Evolutionary conservation across 768 basidiomycete species (phyloP), one percentile per base, ranked within the genome.

Genomic region (Pholiota conissans): DNA sequence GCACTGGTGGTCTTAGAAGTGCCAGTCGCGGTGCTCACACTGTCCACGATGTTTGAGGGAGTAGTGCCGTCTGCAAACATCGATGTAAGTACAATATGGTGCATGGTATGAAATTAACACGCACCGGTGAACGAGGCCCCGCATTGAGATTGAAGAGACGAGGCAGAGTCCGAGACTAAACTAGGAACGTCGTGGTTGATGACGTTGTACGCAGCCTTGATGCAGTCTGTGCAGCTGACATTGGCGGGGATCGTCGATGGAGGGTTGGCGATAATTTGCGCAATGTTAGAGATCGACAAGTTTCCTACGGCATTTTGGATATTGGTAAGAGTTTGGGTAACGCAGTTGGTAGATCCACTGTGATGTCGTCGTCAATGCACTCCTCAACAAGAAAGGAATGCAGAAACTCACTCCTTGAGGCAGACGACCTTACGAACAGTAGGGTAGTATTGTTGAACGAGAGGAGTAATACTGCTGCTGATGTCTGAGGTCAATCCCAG

Each of bases 401-500:
- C 27, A 28, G 22, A 7, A 11, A 78, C 85, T 60, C 65, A 91
- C 90, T 89, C 80, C 57, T 84, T 78, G 64, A 91, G 71, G 67
- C 90, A 93, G 9, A 72, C 67, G 7, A 86, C 65, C 60, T 86
- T 68, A 52, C 88, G 77, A 3, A 75, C 74, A 2, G 79, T 74
- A 1, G 89, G 86, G 67, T 89, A 92, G 29, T 67, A 77, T 42
- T 65, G 62, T 65, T 89, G 75, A 18, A 89, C 78, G 18, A 74
- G 39, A 3, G 73, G 35, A 2, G 74, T 74, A 20, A 82, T 58
- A 0, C 59, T 24, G 3, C 65, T 34, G 7, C 67, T 57, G 30
- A 67, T 49, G 26, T 63, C 55, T 1, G 65, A 54, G 2, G 69
- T 60, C 49, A 76, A 58, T 7, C 74, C 74, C 5, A 70, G 32